These are phyloP conservation scores for Nasturtium officinale DNA, from an alignment of 345 rosid genomes.

Conservation along the genomic window DNA sequence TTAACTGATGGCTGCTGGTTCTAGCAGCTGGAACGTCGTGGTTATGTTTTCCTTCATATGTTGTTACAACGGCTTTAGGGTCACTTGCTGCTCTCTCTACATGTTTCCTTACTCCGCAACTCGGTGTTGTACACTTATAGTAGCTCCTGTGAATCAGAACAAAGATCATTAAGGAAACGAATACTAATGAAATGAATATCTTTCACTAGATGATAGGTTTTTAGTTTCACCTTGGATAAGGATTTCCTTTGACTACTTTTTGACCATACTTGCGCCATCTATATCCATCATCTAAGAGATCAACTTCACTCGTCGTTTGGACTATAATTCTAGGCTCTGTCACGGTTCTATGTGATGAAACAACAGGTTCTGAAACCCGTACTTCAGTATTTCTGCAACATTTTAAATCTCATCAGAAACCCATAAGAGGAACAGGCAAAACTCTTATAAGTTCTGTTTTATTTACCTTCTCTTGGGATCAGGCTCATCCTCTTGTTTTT, in stretches of 20 bases:
- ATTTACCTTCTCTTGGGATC: conserved; percentile 68
- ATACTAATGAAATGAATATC: neutral
- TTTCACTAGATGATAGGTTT: neutral
- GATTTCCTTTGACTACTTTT: conserved; percentile 95
- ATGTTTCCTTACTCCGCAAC: conserved; percentile 85
- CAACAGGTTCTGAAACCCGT: conserved; percentile 52
- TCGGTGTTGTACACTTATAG: conserved; percentile 82
- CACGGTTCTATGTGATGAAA: conserved; percentile 62
- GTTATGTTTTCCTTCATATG: conserved; percentile 91
- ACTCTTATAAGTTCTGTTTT: neutral
- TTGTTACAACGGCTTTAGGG: conserved; percentile 88
- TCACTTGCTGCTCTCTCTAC: conserved; percentile 91
- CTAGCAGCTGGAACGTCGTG: conserved; percentile 75
- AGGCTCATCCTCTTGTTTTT: conserved; percentile 64
- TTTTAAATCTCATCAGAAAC: conserved; percentile 1
- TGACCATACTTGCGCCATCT: conserved; percentile 97
- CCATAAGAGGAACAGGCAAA: neutral
- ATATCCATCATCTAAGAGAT: conserved; percentile 89
- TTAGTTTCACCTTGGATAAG: conserved; percentile 67
- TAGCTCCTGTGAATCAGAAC: conserved; percentile 62
- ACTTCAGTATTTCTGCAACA: conserved; percentile 59
- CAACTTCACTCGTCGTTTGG: conserved; percentile 92
- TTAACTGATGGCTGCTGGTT: conserved; percentile 57
- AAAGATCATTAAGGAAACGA: conserved; percentile 10
- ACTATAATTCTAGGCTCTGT: conserved; percentile 83